Base-by-base conservation (phyloP, 2,329 filamentous ascomycete genomes). In the Rugonectria rugulosa region DNA sequence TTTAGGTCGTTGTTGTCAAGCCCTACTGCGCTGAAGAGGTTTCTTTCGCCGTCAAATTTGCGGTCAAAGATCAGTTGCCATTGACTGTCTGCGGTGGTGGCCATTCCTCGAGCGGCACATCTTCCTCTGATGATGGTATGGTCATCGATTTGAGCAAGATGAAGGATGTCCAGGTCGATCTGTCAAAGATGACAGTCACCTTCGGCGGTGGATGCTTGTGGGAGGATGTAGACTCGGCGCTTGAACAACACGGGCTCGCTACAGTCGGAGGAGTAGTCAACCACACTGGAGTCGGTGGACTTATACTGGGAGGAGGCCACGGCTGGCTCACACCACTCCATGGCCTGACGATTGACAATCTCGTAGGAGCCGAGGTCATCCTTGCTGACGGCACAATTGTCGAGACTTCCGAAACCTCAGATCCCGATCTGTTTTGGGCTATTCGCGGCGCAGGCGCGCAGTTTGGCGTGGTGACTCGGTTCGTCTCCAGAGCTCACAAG, bases 181-280 rank as follows among this genome's bases (percentile, higher is more conserved):
- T 65, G 1, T 68, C 71, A 5, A 69, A 71, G 9, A 74, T 77
- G 62, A 78, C 75, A 1, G 75, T 84, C 43, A 73, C 67, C 1
- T 79, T 75, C 8, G 76, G 79, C 53, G 81, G 83, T 15, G 82
- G 83, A 3, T 76, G 77, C 38, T 65, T 75, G 1, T 84, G 83
- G 81, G 72, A 74, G 53, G 79, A 85, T 62, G 80, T 87, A 7
- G 83, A 87, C 55, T 66, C 71, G 2, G 78, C 77, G 1, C 77
- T 79, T 0, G 79, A 73, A 26, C 70, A 75, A 49, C 70, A 82
- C 60, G 77, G 77, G 0, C 75, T 87, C 0, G 84, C 83, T 2
- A 82, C 83, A 2, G 84, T 87, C 0, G 84, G 83, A 5, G 85
- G 85, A 1, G 86, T 84, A 0, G 84, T 88, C 6, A 83, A 83